A percentile compares a stretch with the other conserved stretches of the same genome.
Evolutionary conservation across 2,329 filamentous ascomycete species (phyloP).

Genomic region (Fusarium mangiferae): DNA sequence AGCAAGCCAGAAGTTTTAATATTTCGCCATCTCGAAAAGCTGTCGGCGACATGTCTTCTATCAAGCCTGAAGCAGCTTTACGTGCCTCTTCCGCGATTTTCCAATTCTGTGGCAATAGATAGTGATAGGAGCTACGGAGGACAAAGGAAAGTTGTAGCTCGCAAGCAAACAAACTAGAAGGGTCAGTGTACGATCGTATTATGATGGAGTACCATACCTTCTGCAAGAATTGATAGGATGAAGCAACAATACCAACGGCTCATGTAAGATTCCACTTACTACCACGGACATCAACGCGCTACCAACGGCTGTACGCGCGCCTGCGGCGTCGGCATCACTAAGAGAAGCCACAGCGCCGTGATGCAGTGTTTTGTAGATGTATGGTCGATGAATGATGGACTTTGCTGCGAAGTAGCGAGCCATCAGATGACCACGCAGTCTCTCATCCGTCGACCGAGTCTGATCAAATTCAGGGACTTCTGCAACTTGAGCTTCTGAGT

Average conservation of each 20-base stretch:
- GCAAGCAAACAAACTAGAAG: conserved; percentile 12
- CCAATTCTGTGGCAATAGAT: background rate
- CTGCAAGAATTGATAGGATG: conserved; percentile 31
- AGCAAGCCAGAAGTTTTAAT: background rate
- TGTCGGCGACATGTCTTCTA: conserved; percentile 4
- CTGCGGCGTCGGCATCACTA: background rate
- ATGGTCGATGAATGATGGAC: conserved; percentile 21
- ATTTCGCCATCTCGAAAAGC: conserved; percentile 13
- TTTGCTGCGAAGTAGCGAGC: conserved; percentile 19
- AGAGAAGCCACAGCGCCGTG: background rate
- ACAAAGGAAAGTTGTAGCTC: conserved; percentile 25
- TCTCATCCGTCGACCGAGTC: background rate
- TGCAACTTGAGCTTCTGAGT: background rate
- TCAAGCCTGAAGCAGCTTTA: background rate
- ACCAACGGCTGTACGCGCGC: conserved; percentile 3
- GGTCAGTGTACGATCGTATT: too few relatives aligned
- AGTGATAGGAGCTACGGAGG: background rate
- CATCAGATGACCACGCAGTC: background rate
- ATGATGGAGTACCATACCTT: background rate
- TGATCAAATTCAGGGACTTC: background rate
- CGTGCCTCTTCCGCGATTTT: background rate
- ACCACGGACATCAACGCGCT: background rate
- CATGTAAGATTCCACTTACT: conserved; percentile 8
- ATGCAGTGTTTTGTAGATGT: conserved; percentile 19
- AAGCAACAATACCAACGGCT: conserved; percentile 10